These are phyloP conservation scores for Yamadazyma kitorensis DNA, from an alignment of 805 yeast species.

Conservation along the genomic window DNA sequence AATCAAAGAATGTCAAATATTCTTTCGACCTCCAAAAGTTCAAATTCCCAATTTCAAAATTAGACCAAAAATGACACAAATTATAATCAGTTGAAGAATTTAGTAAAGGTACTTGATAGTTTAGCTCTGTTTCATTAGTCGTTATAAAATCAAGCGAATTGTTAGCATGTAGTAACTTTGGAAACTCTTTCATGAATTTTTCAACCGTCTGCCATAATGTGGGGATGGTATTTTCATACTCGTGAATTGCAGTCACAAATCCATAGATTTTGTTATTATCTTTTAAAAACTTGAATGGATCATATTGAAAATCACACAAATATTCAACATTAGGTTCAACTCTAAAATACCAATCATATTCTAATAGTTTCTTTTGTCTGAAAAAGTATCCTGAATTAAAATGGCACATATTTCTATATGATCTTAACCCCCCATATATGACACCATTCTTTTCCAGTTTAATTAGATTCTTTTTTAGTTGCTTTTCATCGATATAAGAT, in stretches of 20 bases:
- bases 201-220: constrained; percentile 50
- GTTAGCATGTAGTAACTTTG: constrained; percentile 45
- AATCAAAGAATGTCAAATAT: constrained; percentile 44
- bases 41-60: constrained; percentile 56
- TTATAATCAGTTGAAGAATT: constrained; percentile 39
- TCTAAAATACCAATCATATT: constrained; percentile 57
- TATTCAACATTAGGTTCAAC: constrained; percentile 59
- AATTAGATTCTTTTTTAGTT: constrained; percentile 22
- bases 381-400: constrained; percentile 67
- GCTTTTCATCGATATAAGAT: constrained; percentile 26
- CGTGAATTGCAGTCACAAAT: constrained; percentile 49
- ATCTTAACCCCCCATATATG: constrained; percentile 46
- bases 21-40: constrained; percentile 47
- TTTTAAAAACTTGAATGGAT: constrained; percentile 46
- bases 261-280: constrained; percentile 47
- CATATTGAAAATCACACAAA: constrained; percentile 56
- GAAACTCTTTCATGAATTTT: constrained; percentile 42
- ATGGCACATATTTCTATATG: constrained; percentile 68
- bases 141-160: constrained; percentile 50
- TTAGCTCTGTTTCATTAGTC: constrained; percentile 34
- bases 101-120: constrained; percentile 13
- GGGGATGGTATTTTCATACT: constrained; percentile 51
- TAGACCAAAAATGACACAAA: constrained; percentile 65
- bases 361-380: constrained; percentile 40
- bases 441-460: constrained; percentile 21